Evolutionary conservation across 306 rosid species (phyloP).

Genomic region (Lupinus albus): DNA sequence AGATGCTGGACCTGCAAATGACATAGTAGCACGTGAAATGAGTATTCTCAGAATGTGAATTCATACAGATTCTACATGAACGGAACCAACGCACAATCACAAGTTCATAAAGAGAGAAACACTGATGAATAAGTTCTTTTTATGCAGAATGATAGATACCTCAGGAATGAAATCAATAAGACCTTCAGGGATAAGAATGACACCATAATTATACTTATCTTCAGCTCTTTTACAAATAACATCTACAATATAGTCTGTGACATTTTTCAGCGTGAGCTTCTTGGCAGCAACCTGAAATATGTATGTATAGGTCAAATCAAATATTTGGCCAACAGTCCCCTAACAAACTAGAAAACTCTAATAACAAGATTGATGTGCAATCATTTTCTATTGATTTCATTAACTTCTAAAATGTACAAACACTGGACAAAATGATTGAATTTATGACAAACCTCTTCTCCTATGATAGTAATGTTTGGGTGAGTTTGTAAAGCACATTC

Average conservation of each 20-base stretch:
- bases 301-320: constrained; percentile 37
- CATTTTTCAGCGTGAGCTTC: constrained; percentile 93
- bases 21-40: constrained; percentile 34
- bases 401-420: background rate
- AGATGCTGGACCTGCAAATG: constrained; percentile 85
- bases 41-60: constrained; percentile 8
- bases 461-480: constrained; percentile 91
- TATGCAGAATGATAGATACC: constrained; percentile 57
- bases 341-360: constrained; percentile 17
- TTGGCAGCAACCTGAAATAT: constrained; percentile 86
- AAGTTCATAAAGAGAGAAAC: constrained; percentile 15
- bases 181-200: constrained; percentile 98
- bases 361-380: constrained; percentile 15
- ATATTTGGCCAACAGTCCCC: constrained; percentile 1
- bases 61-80: constrained; percentile 10
- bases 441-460: constrained; percentile 79
- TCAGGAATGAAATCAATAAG: constrained; percentile 98
- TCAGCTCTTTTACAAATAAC: constrained; percentile 76
- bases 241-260: constrained; percentile 89
- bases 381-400: constrained; percentile 24
- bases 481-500: constrained; percentile 99
- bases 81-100: background rate
- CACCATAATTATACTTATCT: constrained; percentile 84
- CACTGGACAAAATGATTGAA: constrained; percentile 4
- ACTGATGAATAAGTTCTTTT: constrained; percentile 4